Evolutionary conservation across 257 asterid genomes (phyloP).

Genomic region (Verbascum thapsus): DNA sequence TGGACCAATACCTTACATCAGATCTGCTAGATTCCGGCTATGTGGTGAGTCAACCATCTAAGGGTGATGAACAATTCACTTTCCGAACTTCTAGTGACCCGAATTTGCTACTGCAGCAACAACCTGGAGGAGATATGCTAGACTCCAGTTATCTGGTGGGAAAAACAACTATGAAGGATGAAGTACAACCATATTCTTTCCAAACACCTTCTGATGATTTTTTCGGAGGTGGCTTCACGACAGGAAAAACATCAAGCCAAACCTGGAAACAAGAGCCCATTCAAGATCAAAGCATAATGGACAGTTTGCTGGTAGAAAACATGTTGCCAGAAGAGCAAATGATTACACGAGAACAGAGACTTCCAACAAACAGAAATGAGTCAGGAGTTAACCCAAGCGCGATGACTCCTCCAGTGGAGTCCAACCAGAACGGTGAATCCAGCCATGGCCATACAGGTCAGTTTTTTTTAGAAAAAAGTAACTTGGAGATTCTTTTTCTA

Average conservation of each 20-base stretch:
- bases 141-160: constrained; percentile 16
- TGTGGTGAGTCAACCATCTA: too few relatives aligned
- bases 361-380: constrained; percentile 19
- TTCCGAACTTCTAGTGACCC: not conserved
- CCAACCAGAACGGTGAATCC: constrained; percentile 29
- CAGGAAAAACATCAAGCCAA: constrained; percentile 18
- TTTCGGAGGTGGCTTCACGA: constrained; percentile 2
- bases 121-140: constrained; percentile 10
- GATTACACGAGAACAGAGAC: constrained; percentile 26
- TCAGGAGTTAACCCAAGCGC: constrained; percentile 21
- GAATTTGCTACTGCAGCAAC: constrained; percentile 24
- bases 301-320: constrained; percentile 22
- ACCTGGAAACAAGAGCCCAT: constrained; percentile 25
- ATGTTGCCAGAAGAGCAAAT: constrained; percentile 25
- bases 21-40: too few relatives aligned
- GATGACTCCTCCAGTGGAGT: not conserved
- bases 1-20: not conserved
- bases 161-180: constrained; percentile 24
- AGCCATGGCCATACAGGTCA: constrained; percentile 31
- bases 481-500: not conserved
- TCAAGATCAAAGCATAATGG: constrained; percentile 29
- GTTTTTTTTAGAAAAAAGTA: constrained; percentile 1
- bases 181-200: constrained; percentile 4
- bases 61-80: too few relatives aligned
- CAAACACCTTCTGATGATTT: not conserved